phyloP scores from a whole-genome alignment of 1,284 basidiomycete species.

The Melampsora abietis-canadensis region DNA sequence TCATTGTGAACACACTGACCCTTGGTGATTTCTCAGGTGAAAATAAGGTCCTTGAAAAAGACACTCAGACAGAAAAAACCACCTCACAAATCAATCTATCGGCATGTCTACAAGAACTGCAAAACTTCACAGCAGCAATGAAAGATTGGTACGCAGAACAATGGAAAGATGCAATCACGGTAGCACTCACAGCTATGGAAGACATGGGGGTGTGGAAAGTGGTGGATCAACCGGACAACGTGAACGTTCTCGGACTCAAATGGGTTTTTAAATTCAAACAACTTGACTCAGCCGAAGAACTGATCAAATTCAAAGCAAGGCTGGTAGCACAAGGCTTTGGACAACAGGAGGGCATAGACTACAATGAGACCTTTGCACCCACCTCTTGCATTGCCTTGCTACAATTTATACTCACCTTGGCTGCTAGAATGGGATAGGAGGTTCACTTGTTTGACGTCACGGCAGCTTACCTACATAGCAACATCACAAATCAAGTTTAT shows the following conservation, averaged over 20 bases:
- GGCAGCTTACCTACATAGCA: constrained; percentile 4
- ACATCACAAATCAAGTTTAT: background rate
- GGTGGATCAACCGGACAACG: background rate
- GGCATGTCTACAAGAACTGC: no score
- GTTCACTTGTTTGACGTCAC: background rate
- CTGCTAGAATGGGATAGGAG: background rate
- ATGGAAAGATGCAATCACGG: background rate
- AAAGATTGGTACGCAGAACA: background rate
- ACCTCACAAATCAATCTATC: no score
- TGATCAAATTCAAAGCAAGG: constrained; percentile 35
- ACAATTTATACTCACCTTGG: constrained; percentile 42
- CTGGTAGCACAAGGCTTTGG: constrained; percentile 44
- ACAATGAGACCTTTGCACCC: constrained; percentile 44
- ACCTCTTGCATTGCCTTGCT: constrained; percentile 21
- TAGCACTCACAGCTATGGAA: background rate
- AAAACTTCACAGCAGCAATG: no score
- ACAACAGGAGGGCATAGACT: constrained; percentile 42
- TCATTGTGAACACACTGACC: background rate
- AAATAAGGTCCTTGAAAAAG: background rate
- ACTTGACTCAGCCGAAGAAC: background rate
- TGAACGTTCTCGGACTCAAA: background rate
- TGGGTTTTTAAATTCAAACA: constrained; percentile 42
- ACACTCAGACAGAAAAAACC: background rate
- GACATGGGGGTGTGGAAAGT: constrained; percentile 14
- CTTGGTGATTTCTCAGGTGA: constrained; percentile 12